Conservation (phyloP, 345 rosid genomes). For the Excoecaria agallocha region DNA sequence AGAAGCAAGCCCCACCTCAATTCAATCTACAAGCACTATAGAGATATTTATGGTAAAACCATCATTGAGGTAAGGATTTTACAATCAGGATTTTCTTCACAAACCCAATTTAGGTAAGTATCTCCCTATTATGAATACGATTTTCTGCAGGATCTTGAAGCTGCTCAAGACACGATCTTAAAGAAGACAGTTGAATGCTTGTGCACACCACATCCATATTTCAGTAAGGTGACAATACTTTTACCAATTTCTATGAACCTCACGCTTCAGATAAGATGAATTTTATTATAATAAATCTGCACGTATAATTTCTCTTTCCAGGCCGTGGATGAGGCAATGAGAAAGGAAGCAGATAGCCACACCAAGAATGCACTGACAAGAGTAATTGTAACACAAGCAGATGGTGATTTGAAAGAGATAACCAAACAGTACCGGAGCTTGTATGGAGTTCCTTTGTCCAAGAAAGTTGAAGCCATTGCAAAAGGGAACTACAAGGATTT, state of each 20-base stretch:
- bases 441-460: slow-evolving; percentile 23
- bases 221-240: slow-evolving; percentile 51
- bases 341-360: slow-evolving; percentile 44
- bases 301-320: slow-evolving; percentile 17
- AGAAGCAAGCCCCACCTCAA: slow-evolving; percentile 79
- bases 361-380: slow-evolving; percentile 64
- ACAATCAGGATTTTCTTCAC: not conserved
- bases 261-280: not conserved
- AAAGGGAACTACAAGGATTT: slow-evolving; percentile 82
- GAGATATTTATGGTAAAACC: slow-evolving; percentile 43
- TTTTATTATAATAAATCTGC: not conserved
- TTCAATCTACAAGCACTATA: slow-evolving; percentile 47
- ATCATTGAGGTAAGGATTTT: slow-evolving; percentile 37
- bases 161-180: slow-evolving; percentile 30
- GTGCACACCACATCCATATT: slow-evolving; percentile 55
- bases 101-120: no score
- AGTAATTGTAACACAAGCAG: slow-evolving; percentile 70
- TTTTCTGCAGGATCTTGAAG: slow-evolving; percentile 50
- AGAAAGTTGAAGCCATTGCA: slow-evolving; percentile 33
- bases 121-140: not conserved
- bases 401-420: slow-evolving; percentile 57
- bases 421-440: slow-evolving; percentile 41
- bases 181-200: slow-evolving; percentile 59
- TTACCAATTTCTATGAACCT: not conserved
- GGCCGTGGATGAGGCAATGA: slow-evolving; percentile 62